A percentile compares a stretch with the other conserved stretches of the same genome.
Conservation (phyloP, 768 basidiomycete genomes). For the Termitomyces eurrhizus region DNA sequence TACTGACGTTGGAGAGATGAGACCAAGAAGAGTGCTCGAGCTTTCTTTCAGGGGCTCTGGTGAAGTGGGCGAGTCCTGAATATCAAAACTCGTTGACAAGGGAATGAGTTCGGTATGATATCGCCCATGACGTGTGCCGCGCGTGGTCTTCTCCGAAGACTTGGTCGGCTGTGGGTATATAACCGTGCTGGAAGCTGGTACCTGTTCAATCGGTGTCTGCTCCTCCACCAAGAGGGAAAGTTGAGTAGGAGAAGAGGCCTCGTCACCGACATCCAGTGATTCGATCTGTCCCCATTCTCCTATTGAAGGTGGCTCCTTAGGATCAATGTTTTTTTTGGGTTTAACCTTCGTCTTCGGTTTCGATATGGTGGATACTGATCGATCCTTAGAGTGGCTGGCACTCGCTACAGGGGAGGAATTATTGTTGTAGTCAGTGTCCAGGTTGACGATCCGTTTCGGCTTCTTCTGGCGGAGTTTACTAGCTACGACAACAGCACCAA, state of each 20-base stretch:
- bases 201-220: slow-evolving; percentile 1
- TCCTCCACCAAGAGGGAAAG: slow-evolving; percentile 9
- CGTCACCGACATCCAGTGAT: slow-evolving; percentile 11
- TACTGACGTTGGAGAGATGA: slow-evolving; percentile 8
- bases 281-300: slow-evolving; percentile 19
- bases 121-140: slow-evolving; percentile 42
- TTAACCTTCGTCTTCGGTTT: slow-evolving; percentile 22
- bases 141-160: slow-evolving; percentile 13
- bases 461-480: slow-evolving; percentile 54
- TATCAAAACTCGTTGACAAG: slow-evolving; percentile 15
- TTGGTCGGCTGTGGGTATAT: background rate
- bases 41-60: background rate
- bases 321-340: slow-evolving; percentile 17
- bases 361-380: slow-evolving; percentile 23
- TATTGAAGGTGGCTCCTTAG: slow-evolving; percentile 1
- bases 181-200: slow-evolving; percentile 3
- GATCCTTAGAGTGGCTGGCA: slow-evolving; percentile 26
- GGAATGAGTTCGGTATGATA: slow-evolving; percentile 45
- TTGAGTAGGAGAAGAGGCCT: background rate
- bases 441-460: slow-evolving; percentile 73
- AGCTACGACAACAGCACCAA: slow-evolving; percentile 30
- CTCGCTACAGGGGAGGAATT: slow-evolving; percentile 19
- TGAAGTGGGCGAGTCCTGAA: slow-evolving; percentile 12
- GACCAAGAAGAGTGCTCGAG: slow-evolving; percentile 8
- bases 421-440: slow-evolving; percentile 51